These are phyloP conservation scores for Oligophagozyma castellii DNA, from an alignment of 1,139 yeast species.

Conservation along the genomic window DNA sequence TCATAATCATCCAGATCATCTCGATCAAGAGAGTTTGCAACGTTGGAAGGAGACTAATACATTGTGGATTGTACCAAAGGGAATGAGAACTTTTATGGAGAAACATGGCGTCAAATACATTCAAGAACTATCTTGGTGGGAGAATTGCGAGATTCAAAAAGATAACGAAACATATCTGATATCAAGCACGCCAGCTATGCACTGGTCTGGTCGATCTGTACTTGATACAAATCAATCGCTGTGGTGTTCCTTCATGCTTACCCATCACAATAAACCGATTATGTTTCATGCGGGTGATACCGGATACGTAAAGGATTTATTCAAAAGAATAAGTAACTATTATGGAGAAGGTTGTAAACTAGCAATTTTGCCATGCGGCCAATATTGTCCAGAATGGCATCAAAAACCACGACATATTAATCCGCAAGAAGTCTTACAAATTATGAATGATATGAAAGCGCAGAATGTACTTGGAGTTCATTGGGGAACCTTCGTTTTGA, in stretches of 20 bases:
- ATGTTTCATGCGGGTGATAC: conserved; percentile 92
- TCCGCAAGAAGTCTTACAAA: conserved; percentile 61
- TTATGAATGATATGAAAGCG: conserved; percentile 50
- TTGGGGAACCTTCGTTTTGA: conserved; percentile 88
- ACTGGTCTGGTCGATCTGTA: conserved; percentile 82
- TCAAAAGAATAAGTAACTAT: conserved; percentile 44
- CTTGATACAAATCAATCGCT: conserved; percentile 66
- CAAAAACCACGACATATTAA: conserved; percentile 79
- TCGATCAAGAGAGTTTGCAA: conserved; percentile 49
- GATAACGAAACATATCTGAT: conserved; percentile 50
- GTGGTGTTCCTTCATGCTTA: conserved; percentile 77
- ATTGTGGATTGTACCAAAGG: conserved; percentile 77
- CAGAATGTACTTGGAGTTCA: conserved; percentile 72
- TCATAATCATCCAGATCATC: conserved; percentile 92
- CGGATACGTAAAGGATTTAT: conserved; percentile 67
- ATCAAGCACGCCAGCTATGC: conserved; percentile 93
- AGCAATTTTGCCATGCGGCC: conserved; percentile 84
- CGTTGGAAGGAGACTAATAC: conserved; percentile 35
- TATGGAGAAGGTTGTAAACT: conserved; percentile 53
- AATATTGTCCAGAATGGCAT: conserved; percentile 92
- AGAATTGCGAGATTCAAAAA: conserved; percentile 34
- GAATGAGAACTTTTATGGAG: conserved; percentile 48
- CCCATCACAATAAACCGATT: conserved; percentile 52
- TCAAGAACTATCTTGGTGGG: conserved; percentile 92
- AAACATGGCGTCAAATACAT: conserved; percentile 34